Percentiles rank a stretch among this genome's conserved stretches.
phyloP scores from a whole-genome alignment of 2,329 filamentous ascomycete genomes.

The Colletotrichum limetticola region DNA sequence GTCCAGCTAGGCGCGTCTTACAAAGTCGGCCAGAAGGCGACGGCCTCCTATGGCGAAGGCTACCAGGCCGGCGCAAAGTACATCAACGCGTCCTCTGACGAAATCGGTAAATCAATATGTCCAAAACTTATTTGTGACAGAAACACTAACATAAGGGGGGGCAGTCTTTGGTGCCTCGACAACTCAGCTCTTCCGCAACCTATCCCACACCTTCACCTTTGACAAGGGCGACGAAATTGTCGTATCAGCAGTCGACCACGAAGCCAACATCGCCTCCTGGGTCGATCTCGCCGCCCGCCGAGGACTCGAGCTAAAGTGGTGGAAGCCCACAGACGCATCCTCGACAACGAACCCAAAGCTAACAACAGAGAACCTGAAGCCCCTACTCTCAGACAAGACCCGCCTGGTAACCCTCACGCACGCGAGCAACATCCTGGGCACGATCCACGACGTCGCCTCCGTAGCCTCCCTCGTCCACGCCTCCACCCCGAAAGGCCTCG shows the following conservation, averaged over 20 bases:
- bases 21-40: conserved; percentile 67
- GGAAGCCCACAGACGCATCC: conserved; percentile 58
- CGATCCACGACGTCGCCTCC: conserved; percentile 70
- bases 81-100: conserved; percentile 73
- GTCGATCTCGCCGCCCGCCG: conserved; percentile 72
- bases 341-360: conserved; percentile 66
- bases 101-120: conserved; percentile 62
- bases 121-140: background rate
- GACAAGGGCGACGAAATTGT: conserved; percentile 72
- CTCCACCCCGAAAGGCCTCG: conserved; percentile 62
- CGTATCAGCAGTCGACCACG: conserved; percentile 78
- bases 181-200: conserved; percentile 80
- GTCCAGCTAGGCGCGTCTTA: conserved; percentile 83
- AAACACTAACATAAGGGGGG: background rate
- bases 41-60: conserved; percentile 67
- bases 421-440: conserved; percentile 78
- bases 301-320: conserved; percentile 75
- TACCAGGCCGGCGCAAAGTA: conserved; percentile 75
- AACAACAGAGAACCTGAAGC: conserved; percentile 63
- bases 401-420: conserved; percentile 80
- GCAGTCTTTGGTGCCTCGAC: conserved; percentile 79
- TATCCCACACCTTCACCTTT: conserved; percentile 66
- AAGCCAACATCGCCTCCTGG: conserved; percentile 82
- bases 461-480: conserved; percentile 65
- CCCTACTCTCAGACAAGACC: conserved; percentile 71